Evolutionary conservation across 176 grass and related monocot species (phyloP).

Genomic region (Lolium multiflorum): DNA sequence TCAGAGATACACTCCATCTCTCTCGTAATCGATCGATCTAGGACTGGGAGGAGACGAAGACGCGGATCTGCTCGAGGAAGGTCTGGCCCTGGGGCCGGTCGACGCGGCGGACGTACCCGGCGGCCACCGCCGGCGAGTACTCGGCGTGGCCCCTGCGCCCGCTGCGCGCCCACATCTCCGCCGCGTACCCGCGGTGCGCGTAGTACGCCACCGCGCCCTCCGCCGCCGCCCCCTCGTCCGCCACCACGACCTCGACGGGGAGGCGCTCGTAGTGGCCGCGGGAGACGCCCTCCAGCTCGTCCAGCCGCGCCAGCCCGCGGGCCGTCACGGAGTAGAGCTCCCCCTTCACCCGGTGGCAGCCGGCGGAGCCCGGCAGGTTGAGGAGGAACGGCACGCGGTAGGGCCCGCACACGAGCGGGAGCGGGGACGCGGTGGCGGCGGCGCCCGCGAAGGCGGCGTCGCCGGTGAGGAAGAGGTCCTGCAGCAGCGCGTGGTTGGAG

Average conservation of each 20-base stretch:
- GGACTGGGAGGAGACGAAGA: conserved; percentile 57
- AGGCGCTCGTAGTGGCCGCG: conserved; percentile 83
- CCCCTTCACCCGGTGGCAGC: conserved; percentile 60
- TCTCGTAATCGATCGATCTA: background rate
- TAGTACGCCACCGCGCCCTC: conserved; percentile 61
- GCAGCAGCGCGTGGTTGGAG: conserved; percentile 79
- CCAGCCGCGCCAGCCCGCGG: conserved; percentile 58
- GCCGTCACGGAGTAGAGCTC: conserved; percentile 76
- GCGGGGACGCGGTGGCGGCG: conserved; percentile 43
- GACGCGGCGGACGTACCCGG: conserved; percentile 68
- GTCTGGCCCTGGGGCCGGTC: conserved; percentile 69
- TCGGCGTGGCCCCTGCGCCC: conserved; percentile 61
- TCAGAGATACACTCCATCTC: too few species aligned
- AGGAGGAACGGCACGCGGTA: conserved; percentile 98
- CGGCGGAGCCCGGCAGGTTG: conserved; percentile 46
- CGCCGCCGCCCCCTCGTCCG: background rate
- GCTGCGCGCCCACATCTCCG: conserved; percentile 73
- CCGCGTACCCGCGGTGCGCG: conserved; percentile 71
- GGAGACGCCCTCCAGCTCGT: conserved; percentile 82
- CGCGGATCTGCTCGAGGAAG: conserved; percentile 83
- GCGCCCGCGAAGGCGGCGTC: conserved; percentile 63
- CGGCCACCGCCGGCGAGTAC: conserved; percentile 72
- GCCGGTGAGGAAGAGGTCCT: conserved; percentile 55
- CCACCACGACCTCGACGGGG: conserved; percentile 43
- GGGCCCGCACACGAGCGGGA: conserved; percentile 87